Evolutionary conservation across 164 flowering plant species (phyloP).

Genomic region (Liquidambar formosana): DNA sequence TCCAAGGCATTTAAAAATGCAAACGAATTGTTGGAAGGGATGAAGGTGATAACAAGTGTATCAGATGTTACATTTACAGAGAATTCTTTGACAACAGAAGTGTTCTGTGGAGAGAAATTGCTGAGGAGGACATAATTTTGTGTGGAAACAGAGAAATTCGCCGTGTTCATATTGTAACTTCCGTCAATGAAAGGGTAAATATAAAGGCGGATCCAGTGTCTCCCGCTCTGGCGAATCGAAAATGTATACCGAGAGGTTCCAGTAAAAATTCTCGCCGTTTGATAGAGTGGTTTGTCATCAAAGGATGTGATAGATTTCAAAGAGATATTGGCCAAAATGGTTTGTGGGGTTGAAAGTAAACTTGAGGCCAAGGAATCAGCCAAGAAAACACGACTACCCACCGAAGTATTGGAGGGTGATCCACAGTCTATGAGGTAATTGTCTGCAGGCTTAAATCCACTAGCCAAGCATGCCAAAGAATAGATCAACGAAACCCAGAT

Average conservation of each 20-base stretch:
- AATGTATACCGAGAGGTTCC: conserved; percentile 47
- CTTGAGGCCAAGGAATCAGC: conserved; percentile 46
- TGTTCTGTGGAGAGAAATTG: conserved; percentile 29
- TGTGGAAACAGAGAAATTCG: conserved; percentile 57
- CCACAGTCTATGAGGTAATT: conserved; percentile 71
- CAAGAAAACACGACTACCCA: conserved; percentile 45
- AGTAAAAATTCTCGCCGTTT: conserved; percentile 61
- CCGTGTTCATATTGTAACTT: conserved; percentile 39
- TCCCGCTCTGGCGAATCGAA: conserved; percentile 38
- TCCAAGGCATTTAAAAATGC: conserved; percentile 82
- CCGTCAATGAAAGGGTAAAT: conserved; percentile 56
- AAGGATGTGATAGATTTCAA: conserved; percentile 30
- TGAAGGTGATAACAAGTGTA: conserved; percentile 47
- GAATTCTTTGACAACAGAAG: conserved; percentile 44
- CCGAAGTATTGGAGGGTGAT: conserved; percentile 40
- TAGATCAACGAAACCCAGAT: conserved; percentile 34
- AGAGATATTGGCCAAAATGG: conserved; percentile 41
- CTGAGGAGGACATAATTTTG: conserved; percentile 44
- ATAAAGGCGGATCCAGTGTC: conserved; percentile 79
- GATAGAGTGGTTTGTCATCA: conserved; percentile 35
- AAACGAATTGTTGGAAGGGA: conserved; percentile 55
- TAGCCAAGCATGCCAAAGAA: conserved; percentile 21
- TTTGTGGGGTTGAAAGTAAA: conserved; percentile 44
- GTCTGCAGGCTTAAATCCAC: conserved; percentile 55
- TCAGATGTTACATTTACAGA: conserved; percentile 47